Percentiles rank a stretch among this genome's conserved stretches.
Conservation (phyloP, 441 rosid genomes). For the Eruca vesicaria region DNA sequence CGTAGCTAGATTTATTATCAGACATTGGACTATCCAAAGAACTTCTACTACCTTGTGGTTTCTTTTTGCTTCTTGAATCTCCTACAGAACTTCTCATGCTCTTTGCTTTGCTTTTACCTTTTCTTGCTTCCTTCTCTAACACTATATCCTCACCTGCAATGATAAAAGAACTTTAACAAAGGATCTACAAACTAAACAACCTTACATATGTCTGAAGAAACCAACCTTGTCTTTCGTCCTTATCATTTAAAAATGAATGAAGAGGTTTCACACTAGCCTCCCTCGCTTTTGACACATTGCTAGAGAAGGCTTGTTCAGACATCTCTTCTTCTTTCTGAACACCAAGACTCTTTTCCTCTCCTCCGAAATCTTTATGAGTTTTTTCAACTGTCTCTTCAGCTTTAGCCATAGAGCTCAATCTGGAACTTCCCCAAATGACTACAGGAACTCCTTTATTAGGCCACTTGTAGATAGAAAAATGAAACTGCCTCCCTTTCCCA, state of each 20-base stretch:
- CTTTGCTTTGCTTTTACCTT: constrained; percentile 47
- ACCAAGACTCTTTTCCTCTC: constrained; percentile 1
- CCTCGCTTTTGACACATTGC: constrained; percentile 28
- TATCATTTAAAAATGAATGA: constrained; percentile 28
- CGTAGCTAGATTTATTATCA: constrained; percentile 35
- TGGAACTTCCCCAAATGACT: constrained; percentile 44
- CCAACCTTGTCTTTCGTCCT: constrained; percentile 37
- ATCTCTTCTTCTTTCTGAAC: constrained; percentile 32
- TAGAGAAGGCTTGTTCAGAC: constrained; percentile 22
- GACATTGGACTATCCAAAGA: constrained; percentile 29
- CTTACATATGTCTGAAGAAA: neutral
- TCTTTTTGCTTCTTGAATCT: constrained; percentile 43
- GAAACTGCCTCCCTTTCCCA: constrained; percentile 48
- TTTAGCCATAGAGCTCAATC: constrained; percentile 42
- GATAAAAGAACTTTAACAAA: constrained; percentile 13
- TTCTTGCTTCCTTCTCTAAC: constrained; percentile 27
- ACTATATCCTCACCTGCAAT: constrained; percentile 45
- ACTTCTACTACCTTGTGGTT: constrained; percentile 36
- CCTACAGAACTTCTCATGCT: constrained; percentile 27
- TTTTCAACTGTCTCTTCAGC: constrained; percentile 18
- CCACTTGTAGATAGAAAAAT: constrained; percentile 97
- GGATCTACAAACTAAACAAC: constrained; percentile 4
- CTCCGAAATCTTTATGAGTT: constrained; percentile 10
- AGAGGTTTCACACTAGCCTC: constrained; percentile 42
- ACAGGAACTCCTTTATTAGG: constrained; percentile 72